Conservation (phyloP, 2,329 filamentous ascomycete genomes). For the Penicillium sp. region DNA sequence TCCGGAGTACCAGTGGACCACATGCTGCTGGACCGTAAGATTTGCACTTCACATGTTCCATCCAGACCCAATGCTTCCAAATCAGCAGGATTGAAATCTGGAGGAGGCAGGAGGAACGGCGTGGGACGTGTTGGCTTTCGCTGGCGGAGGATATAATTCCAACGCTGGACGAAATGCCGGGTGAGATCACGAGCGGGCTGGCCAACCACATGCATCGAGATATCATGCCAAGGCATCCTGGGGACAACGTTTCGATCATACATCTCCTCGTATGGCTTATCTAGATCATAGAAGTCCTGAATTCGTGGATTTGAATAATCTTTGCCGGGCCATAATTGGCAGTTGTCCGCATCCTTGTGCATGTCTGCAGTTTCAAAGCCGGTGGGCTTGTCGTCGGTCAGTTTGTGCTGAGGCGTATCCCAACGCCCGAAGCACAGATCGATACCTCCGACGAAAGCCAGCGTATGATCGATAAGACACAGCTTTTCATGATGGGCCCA, state of each 20-base stretch:
- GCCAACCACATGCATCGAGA: slow-evolving; percentile 95
- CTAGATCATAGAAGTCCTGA: slow-evolving; percentile 88
- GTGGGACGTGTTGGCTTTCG: slow-evolving; percentile 91
- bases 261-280: slow-evolving; percentile 98
- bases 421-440: slow-evolving; percentile 96
- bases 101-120: slow-evolving; percentile 87
- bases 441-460: slow-evolving; percentile 92
- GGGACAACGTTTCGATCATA: slow-evolving; percentile 87
- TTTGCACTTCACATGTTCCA: slow-evolving; percentile 95
- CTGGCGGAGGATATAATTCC: slow-evolving; percentile 94
- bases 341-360: slow-evolving; percentile 86
- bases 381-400: slow-evolving; percentile 90
- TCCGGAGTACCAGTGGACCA: slow-evolving; percentile 89
- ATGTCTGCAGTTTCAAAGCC: slow-evolving; percentile 78
- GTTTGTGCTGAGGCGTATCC: slow-evolving; percentile 90
- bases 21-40: slow-evolving; percentile 81
- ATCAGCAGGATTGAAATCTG: slow-evolving; percentile 84
- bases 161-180: slow-evolving; percentile 93
- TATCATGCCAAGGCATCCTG: slow-evolving; percentile 98
- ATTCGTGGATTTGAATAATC: slow-evolving; percentile 97
- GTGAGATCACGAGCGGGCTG: slow-evolving; percentile 93
- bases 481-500: slow-evolving; percentile 99
- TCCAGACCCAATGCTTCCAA: slow-evolving; percentile 83
- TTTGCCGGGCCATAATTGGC: slow-evolving; percentile 94
- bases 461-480: slow-evolving; percentile 92